Evolutionary conservation across 1,139 yeast species (phyloP).

Genomic region (Suhomyces bokatorum): DNA sequence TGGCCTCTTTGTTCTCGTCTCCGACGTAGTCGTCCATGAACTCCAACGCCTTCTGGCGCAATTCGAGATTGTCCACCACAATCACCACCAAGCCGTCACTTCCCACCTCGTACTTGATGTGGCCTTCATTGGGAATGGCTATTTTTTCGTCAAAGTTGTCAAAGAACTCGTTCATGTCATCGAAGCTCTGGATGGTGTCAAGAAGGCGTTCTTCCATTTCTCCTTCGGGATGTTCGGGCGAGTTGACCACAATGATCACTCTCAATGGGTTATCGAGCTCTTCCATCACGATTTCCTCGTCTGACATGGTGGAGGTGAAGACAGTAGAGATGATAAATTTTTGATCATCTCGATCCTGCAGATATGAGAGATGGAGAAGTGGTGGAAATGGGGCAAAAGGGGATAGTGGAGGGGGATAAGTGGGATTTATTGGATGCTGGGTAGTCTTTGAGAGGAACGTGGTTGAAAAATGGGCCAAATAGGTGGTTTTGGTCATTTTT

Average conservation of each 20-base stretch:
- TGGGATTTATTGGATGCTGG: too few relatives aligned
- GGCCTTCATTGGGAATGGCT: constrained; percentile 67
- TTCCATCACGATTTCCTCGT: constrained; percentile 22
- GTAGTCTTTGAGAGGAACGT: too few relatives aligned
- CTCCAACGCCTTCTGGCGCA: constrained; percentile 33
- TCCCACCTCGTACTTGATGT: constrained; percentile 69
- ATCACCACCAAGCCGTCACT: constrained; percentile 70
- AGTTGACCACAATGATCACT: constrained; percentile 40
- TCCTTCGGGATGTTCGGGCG: constrained; percentile 43
- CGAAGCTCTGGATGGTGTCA: constrained; percentile 47
- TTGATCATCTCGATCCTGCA: constrained; percentile 9
- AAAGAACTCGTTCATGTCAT: constrained; percentile 57
- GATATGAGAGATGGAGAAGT: neutral
- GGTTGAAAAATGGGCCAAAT: too few relatives aligned
- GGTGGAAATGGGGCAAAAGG: neutral
- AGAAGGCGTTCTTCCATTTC: constrained; percentile 55
- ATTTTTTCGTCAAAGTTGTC: constrained; percentile 60
- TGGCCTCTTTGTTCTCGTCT: constrained; percentile 14
- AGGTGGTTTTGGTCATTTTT: too few relatives aligned
- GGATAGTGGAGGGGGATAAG: too few relatives aligned
- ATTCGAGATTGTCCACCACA: constrained; percentile 43
- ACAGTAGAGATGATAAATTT: constrained; percentile 1
- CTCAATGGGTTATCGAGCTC: constrained; percentile 48
- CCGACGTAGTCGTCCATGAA: constrained; percentile 37
- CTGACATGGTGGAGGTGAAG: constrained; percentile 15